Evolutionary conservation across 805 yeast species (phyloP).

Genomic region (Starmerella apis): DNA sequence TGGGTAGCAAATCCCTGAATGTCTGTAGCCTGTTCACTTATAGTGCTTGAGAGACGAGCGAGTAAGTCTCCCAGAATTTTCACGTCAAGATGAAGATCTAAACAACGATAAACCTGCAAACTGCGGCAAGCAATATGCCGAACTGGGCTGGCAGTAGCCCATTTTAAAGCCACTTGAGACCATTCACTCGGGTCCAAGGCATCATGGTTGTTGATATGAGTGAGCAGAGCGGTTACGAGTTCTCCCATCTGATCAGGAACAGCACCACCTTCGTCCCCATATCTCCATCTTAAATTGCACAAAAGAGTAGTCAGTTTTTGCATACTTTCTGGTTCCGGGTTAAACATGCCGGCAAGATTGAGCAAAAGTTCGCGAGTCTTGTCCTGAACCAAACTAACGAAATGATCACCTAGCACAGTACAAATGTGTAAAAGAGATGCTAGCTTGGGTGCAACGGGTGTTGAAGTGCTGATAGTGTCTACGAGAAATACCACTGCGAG

Average conservation of each 20-base stretch:
- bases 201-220: conserved; percentile 23
- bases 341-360: conserved; percentile 39
- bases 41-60: conserved; percentile 82
- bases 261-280: conserved; percentile 47
- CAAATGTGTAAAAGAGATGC: conserved; percentile 72
- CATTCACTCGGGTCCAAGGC: conserved; percentile 41
- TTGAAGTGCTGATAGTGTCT: conserved; percentile 60
- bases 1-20: conserved; percentile 97
- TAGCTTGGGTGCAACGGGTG: conserved; percentile 47
- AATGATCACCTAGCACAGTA: conserved; percentile 78
- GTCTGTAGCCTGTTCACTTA: conserved; percentile 78
- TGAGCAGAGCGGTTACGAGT: conserved; percentile 9
- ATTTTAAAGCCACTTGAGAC: conserved; percentile 69
- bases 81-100: conserved; percentile 72
- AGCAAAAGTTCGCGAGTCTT: conserved; percentile 70
- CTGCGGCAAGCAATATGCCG: conserved; percentile 95
- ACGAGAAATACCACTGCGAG: conserved; percentile 74
- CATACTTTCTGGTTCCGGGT: conserved; percentile 35
- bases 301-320: conserved; percentile 48
- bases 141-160: conserved; percentile 98
- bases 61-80: conserved; percentile 87
- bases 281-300: conserved; percentile 61
- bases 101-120: conserved; percentile 79
- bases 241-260: conserved; percentile 23
- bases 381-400: conserved; percentile 68